phyloP scores from a whole-genome alignment of 2,329 filamentous ascomycete species.

The Hypomyces rosellus region DNA sequence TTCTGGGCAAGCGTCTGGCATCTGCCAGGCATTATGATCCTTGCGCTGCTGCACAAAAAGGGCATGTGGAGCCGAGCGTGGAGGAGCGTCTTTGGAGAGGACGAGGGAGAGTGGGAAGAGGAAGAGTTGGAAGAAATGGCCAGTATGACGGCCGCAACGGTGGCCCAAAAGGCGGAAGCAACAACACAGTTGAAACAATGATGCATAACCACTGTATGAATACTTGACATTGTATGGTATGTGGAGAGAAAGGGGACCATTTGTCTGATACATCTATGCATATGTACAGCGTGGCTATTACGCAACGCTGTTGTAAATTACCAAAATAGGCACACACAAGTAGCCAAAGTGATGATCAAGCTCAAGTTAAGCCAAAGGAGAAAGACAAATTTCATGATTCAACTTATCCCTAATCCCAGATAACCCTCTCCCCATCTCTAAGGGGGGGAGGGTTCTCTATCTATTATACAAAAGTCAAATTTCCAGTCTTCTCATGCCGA shows the following conservation, averaged over 20 bases:
- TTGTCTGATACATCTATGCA: background rate
- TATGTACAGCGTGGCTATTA: slow-evolving; percentile 4
- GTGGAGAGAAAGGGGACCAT: background rate
- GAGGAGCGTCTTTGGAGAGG: slow-evolving; percentile 56
- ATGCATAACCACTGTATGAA: background rate
- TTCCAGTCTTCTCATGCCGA: background rate
- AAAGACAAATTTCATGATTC: slow-evolving; percentile 1
- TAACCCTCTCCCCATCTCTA: slow-evolving; percentile 1
- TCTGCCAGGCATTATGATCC: slow-evolving; percentile 78
- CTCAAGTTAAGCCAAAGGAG: background rate
- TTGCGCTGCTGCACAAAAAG: slow-evolving; percentile 90
- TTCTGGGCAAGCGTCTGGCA: slow-evolving; percentile 99
- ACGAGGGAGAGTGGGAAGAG: slow-evolving; percentile 51
- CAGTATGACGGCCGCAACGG: slow-evolving; percentile 26
- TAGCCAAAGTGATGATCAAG: slow-evolving; percentile 1
- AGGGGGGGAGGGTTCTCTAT: background rate
- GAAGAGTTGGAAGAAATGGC: slow-evolving; percentile 43
- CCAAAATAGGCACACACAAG: background rate
- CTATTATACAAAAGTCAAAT: slow-evolving; percentile 8
- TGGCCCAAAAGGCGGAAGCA: slow-evolving; percentile 16
- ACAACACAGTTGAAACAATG: slow-evolving; percentile 15
- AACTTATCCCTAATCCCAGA: background rate
- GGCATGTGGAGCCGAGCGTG: slow-evolving; percentile 83
- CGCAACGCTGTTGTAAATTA: slow-evolving; percentile 9
- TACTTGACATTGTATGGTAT: background rate